Conservation (phyloP, 2,329 filamentous ascomycete species). For the Gaeumannomyces sp. region DNA sequence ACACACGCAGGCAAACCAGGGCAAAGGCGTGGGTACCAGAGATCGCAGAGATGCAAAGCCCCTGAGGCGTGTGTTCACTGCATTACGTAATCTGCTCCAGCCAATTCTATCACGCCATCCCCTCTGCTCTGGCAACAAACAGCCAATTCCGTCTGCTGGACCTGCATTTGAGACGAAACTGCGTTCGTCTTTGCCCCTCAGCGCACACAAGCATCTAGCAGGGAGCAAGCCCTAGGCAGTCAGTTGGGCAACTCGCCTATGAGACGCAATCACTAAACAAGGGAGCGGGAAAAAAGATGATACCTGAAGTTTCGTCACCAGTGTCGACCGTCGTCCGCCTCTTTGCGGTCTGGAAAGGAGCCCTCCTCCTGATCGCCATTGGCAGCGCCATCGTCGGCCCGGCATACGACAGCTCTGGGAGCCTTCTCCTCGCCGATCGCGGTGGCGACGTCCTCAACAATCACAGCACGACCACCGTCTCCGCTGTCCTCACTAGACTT, state of each 20-base stretch:
- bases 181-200: neutral
- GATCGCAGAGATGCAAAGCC: no score
- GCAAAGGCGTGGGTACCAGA: no score
- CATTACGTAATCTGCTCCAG: no score
- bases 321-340: conserved; percentile 21
- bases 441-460: conserved; percentile 24
- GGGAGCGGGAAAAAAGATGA: neutral
- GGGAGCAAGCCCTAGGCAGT: no score
- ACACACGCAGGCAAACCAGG: no score
- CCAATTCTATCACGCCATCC: no score
- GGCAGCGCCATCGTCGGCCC: conserved; percentile 43
- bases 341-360: conserved; percentile 62
- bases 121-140: neutral
- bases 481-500: conserved; percentile 47
- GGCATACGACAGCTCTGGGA: conserved; percentile 75
- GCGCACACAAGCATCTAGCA: neutral
- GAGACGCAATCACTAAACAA: neutral
- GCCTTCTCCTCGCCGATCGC: conserved; percentile 33
- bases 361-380: conserved; percentile 57
- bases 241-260: neutral
- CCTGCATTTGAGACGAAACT: neutral
- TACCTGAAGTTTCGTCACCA: conserved; percentile 14
- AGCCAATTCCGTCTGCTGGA: neutral
- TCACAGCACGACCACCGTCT: conserved; percentile 12
- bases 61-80: no score